These are phyloP conservation scores for Pyrenochaeta sp. DNA, from an alignment of 2,329 filamentous ascomycete genomes.

Conservation along the genomic window DNA sequence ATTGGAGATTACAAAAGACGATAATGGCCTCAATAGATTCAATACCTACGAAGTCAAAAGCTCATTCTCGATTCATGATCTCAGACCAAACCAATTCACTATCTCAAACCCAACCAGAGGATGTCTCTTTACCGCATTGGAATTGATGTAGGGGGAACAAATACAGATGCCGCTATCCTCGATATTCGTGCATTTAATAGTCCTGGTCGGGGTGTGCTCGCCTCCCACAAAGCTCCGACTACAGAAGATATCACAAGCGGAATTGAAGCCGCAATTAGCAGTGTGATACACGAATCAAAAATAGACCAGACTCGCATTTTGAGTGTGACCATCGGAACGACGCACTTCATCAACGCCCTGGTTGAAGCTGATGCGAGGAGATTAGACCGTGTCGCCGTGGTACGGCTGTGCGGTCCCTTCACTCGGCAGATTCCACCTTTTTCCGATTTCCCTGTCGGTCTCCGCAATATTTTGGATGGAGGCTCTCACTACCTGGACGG, in stretches of 20 bases:
- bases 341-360: constrained; percentile 67
- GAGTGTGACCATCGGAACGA: constrained; percentile 47
- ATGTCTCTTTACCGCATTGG: constrained; percentile 25
- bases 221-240: constrained; percentile 48
- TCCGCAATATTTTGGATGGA: constrained; percentile 56
- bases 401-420: constrained; percentile 64
- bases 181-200: constrained; percentile 35
- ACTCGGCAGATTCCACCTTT: constrained; percentile 60
- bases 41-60: too few species aligned
- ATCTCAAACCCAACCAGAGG: too few species aligned
- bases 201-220: constrained; percentile 12
- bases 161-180: constrained; percentile 46
- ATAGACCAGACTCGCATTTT: constrained; percentile 8
- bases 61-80: too few species aligned
- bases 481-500: constrained; percentile 54
- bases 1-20: too few species aligned
- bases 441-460: constrained; percentile 61
- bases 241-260: constrained; percentile 53
- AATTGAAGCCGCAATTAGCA: constrained; percentile 48
- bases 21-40: too few species aligned
- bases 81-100: too few species aligned
- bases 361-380: constrained; percentile 61
- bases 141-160: constrained; percentile 51
- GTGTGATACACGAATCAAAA: constrained; percentile 38
- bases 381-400: constrained; percentile 60